Evolutionary conservation across 805 yeast genomes (phyloP).

Genomic region (Candida andamanensis): DNA sequence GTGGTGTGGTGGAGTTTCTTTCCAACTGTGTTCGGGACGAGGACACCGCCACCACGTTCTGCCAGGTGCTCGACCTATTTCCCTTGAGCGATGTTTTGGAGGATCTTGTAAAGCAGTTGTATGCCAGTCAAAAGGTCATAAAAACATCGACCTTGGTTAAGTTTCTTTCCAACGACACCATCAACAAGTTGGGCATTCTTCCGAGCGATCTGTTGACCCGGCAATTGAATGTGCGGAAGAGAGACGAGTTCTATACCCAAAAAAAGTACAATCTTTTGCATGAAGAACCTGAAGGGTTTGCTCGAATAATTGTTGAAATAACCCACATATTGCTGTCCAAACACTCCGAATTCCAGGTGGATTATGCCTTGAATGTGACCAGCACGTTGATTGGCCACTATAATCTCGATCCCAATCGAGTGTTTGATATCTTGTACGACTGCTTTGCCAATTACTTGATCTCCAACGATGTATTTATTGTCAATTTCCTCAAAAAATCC

Average conservation of each 20-base stretch:
- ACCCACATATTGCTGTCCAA: constrained; percentile 31
- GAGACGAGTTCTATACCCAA: constrained; percentile 44
- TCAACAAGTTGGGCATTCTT: constrained; percentile 23
- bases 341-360: constrained; percentile 37
- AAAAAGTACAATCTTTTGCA: constrained; percentile 61
- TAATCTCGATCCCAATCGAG: constrained; percentile 66
- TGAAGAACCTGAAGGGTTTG: constrained; percentile 76
- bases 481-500: constrained; percentile 48
- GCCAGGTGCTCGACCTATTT: constrained; percentile 35
- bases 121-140: constrained; percentile 20
- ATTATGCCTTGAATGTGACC: constrained; percentile 43
- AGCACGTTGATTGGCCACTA: constrained; percentile 67
- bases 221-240: constrained; percentile 28
- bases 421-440: constrained; percentile 58
- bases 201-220: constrained; percentile 31
- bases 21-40: constrained; percentile 26
- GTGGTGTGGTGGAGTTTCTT: constrained; percentile 12
- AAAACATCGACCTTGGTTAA: constrained; percentile 28
- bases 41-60: constrained; percentile 27
- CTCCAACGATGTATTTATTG: constrained; percentile 40
- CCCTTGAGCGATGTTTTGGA: constrained; percentile 22
- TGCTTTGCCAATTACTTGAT: constrained; percentile 43
- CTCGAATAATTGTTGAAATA: constrained; percentile 54
- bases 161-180: constrained; percentile 23
- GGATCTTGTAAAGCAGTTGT: constrained; percentile 18